Percentiles rank a stretch among this genome's conserved stretches.
Evolutionary conservation across 345 rosid genomes (phyloP).

Genomic region (Toxicodendron radicans): DNA sequence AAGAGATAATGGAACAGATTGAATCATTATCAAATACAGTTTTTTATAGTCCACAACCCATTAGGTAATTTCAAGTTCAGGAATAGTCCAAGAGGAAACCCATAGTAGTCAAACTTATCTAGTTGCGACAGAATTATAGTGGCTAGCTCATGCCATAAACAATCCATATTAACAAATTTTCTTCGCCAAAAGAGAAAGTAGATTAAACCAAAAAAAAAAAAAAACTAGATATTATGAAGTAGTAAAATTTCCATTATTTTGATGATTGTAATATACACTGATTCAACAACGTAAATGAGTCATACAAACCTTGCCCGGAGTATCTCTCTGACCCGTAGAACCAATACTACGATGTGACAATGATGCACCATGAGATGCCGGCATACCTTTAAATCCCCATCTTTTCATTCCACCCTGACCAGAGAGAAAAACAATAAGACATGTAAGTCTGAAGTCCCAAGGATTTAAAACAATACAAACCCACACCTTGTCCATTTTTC

Average conservation of each 20-base stretch:
- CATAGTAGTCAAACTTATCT: neutral
- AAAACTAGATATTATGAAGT: neutral
- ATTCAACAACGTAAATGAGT: conserved; percentile 14
- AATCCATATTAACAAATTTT: neutral
- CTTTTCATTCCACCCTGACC: conserved; percentile 91
- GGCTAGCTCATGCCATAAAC: neutral
- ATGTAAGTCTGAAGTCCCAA: neutral
- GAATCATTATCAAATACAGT: neutral
- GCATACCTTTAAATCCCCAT: conserved; percentile 51
- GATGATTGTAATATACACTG: neutral
- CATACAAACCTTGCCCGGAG: conserved; percentile 77
- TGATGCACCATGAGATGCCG: conserved; percentile 86
- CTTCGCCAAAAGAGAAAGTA: neutral
- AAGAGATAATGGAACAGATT: neutral
- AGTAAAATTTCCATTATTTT: neutral
- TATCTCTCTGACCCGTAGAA: conserved; percentile 97
- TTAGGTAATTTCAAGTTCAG: neutral
- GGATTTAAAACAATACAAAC: conserved; percentile 14
- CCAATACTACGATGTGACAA: conserved; percentile 72
- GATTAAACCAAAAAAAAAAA: neutral
- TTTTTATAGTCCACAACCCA: neutral
- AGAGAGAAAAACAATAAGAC: conserved; percentile 14
- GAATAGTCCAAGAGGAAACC: neutral
- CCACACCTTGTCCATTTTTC: neutral
- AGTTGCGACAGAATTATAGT: neutral